Evolutionary conservation across 352 stramenopile species (phyloP), one percentile per base, ranked within the genome.

Genomic region (Thraustotheca clavata): DNA sequence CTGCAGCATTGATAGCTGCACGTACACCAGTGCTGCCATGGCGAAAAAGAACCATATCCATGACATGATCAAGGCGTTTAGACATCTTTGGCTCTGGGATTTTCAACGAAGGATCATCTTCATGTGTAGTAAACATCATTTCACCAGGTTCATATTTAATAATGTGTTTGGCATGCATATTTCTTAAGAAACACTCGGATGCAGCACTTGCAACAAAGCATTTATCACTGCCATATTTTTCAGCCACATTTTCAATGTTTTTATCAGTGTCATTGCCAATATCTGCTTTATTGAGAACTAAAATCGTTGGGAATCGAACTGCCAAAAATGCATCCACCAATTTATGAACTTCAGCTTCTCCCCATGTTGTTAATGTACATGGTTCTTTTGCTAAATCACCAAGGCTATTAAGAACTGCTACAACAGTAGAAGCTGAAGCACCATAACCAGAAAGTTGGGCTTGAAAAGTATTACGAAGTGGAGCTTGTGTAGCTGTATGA

Each of bases 241-340:
- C 83, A 2, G 87, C 86, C 48, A 94, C 82, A 31, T 87, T 89
- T 40, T 89, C 79, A 63, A 94, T 94, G 73, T 94, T 94, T 48
- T 80, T 75, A 67, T 94, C 87, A 18, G 87, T 93, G 65, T 94
- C 76, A 24, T 86, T 79, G 32, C 82, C 84, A 35, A 89, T 78
- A 60, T 96, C 87, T 27, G 84, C 86, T 66, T 96, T 96, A 68
- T 96, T 96, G 8, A 96, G 80, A 66, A 94, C 86, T 22, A 96
- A 71, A 11, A 96, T 78, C 0, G 86, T 94, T 12, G 87, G 87
- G 69, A 96, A 96, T 18, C 87, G 84, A 32, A 88, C 77, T 11
- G 69, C 68, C 31, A 95, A 47, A 55, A 96, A 96, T 9, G 71
- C 69, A 38, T 85, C 76, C n/a, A 96, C 87, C 35, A 94, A 69